These are phyloP conservation scores for Cyberlindnera mycetangii DNA, from an alignment of 805 yeast genomes.

Conservation along the genomic window DNA sequence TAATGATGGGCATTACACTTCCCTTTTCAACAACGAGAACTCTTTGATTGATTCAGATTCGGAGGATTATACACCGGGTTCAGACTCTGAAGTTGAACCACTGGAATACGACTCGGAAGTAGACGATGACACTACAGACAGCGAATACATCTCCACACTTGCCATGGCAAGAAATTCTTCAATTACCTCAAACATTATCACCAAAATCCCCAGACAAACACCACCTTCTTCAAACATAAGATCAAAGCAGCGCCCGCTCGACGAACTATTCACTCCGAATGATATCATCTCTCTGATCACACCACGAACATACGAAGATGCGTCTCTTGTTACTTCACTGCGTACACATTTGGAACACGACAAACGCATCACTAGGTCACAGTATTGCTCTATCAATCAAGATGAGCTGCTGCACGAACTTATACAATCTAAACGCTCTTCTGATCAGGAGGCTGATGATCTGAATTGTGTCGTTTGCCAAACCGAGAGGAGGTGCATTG, in stretches of 20 bases:
- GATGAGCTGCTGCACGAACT: constrained; percentile 31
- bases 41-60: constrained; percentile 30
- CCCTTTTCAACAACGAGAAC: constrained; percentile 3
- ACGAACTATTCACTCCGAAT: constrained; percentile 22
- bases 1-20: background rate
- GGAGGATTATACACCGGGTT: constrained; percentile 31
- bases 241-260: constrained; percentile 7
- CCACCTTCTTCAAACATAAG: background rate
- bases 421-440: constrained; percentile 26
- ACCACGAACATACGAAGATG: constrained; percentile 28
- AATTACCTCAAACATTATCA: background rate
- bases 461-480: constrained; percentile 80
- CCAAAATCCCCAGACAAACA: background rate
- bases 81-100: constrained; percentile 28
- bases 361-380: constrained; percentile 33
- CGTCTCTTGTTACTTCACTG: constrained; percentile 14
- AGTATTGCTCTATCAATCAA: constrained; percentile 30
- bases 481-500: constrained; percentile 65
- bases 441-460: constrained; percentile 30
- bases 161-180: constrained; percentile 13
- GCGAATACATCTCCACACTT: constrained; percentile 15
- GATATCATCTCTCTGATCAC: constrained; percentile 28
- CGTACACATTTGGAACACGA: constrained; percentile 24
- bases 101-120: constrained; percentile 32
- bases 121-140: constrained; percentile 25